Base-by-base conservation (phyloP, 345 rosid species). In the Turritis glabra region DNA sequence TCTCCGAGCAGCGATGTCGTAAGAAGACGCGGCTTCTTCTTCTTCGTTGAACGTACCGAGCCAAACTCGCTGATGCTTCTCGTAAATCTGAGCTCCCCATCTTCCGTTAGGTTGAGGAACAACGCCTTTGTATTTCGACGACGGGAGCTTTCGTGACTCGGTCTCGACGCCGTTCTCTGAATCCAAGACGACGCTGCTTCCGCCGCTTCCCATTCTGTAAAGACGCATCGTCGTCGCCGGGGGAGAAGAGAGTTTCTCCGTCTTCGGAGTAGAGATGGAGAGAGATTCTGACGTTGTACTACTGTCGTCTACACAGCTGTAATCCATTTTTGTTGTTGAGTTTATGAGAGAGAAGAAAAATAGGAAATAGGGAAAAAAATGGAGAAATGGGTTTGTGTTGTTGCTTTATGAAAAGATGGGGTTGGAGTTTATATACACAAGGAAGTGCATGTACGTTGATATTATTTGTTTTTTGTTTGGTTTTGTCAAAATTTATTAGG, bases 71-170 rank as follows among this genome's bases (percentile, higher is more conserved):
- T 89, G 97, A 50, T 90, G 97, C 82, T 86, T 92, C 90, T 92
- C 97, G 84, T 95, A 92, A 72, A 95, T 95, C 88, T 95, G 97
- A 17, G 97, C 96, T 0, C 97, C 99, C 99, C 99, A 95, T 2
- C 97, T 81, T 53, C 99, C 98, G 72, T 92, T 92, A 10, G 99
- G 97, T 59, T 92, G 96, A 2, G 97, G 94, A 1, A 92, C 96
- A 2, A 95, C 99, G 5, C 99, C 99, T 76, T 91, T 94, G 85
- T 79, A 94, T 51, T 85, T 86, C 3, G 98, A 94, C 1, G 96
- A 90, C 0, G 96, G 96, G 18, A 92, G 92, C 75, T 92, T 95
- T 5, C 91, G 78, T 8, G 98, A 92, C 77, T 95, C 97, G 0
- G 93, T 91, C 61, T 92, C 99, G 11, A 82, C 81, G 7, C 88